These are phyloP conservation scores for Symbiodinium natans DNA, from an alignment of 73 alveolate species.

Conservation along the genomic window DNA sequence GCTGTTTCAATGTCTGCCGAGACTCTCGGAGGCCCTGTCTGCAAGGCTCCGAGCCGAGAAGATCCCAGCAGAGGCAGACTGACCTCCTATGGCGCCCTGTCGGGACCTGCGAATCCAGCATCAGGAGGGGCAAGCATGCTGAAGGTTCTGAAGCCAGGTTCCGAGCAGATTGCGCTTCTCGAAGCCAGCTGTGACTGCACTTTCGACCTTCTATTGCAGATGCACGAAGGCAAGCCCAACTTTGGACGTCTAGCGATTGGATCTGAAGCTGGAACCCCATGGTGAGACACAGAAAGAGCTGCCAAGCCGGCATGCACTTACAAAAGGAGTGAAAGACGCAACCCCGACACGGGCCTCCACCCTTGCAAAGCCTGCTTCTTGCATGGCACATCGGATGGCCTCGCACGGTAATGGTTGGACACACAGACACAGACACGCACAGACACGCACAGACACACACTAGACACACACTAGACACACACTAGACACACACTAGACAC, in stretches of 20 bases:
- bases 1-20: neutral
- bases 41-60: neutral
- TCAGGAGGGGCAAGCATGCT: neutral
- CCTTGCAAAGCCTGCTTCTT: constrained; percentile 81
- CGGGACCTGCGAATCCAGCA: constrained; percentile 4
- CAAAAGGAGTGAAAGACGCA: too few relatives aligned
- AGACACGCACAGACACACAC: neutral
- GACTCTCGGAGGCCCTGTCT: neutral
- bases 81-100: constrained; percentile 68
- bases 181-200: constrained; percentile 86
- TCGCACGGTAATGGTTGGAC: neutral
- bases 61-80: constrained; percentile 79
- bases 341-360: constrained; percentile 21
- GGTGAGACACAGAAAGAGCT: neutral
- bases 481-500: too few relatives aligned
- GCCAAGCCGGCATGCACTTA: neutral
- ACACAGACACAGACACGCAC: neutral
- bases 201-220: constrained; percentile 75
- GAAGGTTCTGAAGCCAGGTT: neutral
- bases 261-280: neutral
- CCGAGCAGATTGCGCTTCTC: constrained; percentile 67
- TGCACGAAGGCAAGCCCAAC: too few relatives aligned
- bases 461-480: too few relatives aligned
- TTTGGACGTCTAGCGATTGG: too few relatives aligned
- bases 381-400: constrained; percentile 83